phyloP scores from a whole-genome alignment of 208 protist species.

The Blastocrithidia nonstop region DNA sequence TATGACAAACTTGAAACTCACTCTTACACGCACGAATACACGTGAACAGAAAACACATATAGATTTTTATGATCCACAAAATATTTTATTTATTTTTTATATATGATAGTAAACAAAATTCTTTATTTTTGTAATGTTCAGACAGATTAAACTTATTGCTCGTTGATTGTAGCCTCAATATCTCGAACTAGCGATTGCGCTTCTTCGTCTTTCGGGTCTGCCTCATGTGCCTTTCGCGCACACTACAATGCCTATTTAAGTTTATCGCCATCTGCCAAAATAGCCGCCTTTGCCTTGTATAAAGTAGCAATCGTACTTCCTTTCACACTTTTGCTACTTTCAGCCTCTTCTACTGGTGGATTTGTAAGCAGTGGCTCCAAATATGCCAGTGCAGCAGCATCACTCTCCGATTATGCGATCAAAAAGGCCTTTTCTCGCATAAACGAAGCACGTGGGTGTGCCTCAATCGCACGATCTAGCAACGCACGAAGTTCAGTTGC shows the following conservation, averaged over 20 bases:
- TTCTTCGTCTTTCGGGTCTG: slow-evolving; percentile 55
- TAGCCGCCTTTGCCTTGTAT: slow-evolving; percentile 78
- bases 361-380: slow-evolving; percentile 41
- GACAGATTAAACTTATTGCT: slow-evolving; percentile 1
- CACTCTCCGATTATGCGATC: slow-evolving; percentile 54
- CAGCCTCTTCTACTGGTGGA: slow-evolving; percentile 75
- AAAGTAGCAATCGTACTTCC: slow-evolving; percentile 40
- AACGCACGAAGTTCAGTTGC: slow-evolving; percentile 19
- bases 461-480: slow-evolving; percentile 41
- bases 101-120: not conserved
- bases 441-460: slow-evolving; percentile 56
- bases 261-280: slow-evolving; percentile 64
- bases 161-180: slow-evolving; percentile 23
- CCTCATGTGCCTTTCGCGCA: slow-evolving; percentile 35
- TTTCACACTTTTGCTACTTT: slow-evolving; percentile 28
- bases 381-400: slow-evolving; percentile 55
- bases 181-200: slow-evolving; percentile 42
- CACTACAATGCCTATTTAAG: slow-evolving; percentile 45
- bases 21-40: slow-evolving; percentile 4
- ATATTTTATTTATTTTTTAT: slow-evolving; percentile 4
- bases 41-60: not conserved
- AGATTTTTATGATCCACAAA: not conserved
- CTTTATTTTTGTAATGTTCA: not conserved
- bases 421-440: slow-evolving; percentile 82
- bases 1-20: not conserved